phyloP scores from a whole-genome alignment of 108 stramenopile species.

The Skeletonema marinoi region DNA sequence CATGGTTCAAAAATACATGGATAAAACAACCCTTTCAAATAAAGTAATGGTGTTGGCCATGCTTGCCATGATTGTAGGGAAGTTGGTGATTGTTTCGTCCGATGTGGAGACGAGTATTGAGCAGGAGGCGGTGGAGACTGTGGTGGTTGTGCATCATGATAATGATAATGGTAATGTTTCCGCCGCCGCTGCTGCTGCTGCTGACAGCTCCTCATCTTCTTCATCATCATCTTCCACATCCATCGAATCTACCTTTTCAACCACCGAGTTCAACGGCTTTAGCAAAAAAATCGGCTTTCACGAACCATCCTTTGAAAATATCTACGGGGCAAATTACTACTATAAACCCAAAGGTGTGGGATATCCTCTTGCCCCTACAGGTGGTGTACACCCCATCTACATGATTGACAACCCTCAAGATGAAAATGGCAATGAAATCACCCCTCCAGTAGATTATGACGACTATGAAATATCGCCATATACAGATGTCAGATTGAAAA shows the following conservation, averaged over 20 bases:
- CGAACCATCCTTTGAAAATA: slow-evolving; percentile 19
- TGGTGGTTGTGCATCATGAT: slow-evolving; percentile 1
- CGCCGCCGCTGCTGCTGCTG: not conserved
- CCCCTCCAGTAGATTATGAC: slow-evolving; percentile 4
- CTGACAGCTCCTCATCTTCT: not conserved
- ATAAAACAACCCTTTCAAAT: not conserved
- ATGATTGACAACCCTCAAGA: not conserved
- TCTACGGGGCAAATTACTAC: slow-evolving; percentile 14
- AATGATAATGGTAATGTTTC: not conserved
- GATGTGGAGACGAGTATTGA: not conserved
- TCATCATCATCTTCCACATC: not conserved
- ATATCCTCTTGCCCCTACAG: slow-evolving; percentile 22
- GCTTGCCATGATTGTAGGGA: not conserved
- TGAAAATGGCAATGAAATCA: not conserved
- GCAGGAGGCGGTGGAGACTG: not conserved
- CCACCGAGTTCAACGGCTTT: no score
- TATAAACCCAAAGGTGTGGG: slow-evolving; percentile 41
- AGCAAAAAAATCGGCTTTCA: slow-evolving; percentile 24
- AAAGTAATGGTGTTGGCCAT: not conserved
- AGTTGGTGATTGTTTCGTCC: not conserved
- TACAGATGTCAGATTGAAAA: slow-evolving; percentile 28
- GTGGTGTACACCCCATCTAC: slow-evolving; percentile 39
- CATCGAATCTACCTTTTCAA: no score
- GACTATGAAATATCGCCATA: slow-evolving; percentile 32
- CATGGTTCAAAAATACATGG: not conserved